A percentile compares a stretch with the other conserved stretches of the same genome.
phyloP scores from a whole-genome alignment of 148 eudicot species.

The Silene conica region DNA sequence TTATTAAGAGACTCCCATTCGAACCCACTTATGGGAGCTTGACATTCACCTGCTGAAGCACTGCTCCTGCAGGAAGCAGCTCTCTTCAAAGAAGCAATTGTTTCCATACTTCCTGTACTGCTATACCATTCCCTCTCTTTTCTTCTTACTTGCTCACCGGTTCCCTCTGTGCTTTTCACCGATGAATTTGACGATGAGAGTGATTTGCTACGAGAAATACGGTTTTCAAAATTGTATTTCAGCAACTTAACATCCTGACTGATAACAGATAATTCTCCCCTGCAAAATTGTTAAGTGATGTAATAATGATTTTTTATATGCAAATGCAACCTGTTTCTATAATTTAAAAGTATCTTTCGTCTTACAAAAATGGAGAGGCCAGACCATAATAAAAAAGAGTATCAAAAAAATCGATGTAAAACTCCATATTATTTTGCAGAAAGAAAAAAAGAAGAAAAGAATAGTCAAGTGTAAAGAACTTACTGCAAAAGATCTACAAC shows the following conservation, averaged over 20 bases:
- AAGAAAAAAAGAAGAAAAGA: neutral
- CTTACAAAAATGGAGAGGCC: neutral
- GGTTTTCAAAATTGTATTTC: slow-evolving; percentile 59
- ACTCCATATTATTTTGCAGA: neutral
- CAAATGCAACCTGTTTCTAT: neutral
- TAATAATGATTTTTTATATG: neutral
- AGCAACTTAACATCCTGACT: slow-evolving; percentile 69
- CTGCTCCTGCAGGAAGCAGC: neutral
- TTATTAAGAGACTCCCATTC: slow-evolving; percentile 21
- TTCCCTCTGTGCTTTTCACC: slow-evolving; percentile 8
- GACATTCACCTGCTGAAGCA: slow-evolving; percentile 22
- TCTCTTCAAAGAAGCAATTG: neutral
- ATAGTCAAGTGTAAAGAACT: slow-evolving; percentile 23
- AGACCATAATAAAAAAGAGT: neutral
- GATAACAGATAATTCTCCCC: slow-evolving; percentile 86
- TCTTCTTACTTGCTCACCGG: neutral
- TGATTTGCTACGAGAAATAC: slow-evolving; percentile 46
- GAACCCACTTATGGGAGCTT: slow-evolving; percentile 16
- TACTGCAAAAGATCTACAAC: slow-evolving; percentile 70
- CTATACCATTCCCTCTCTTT: neutral
- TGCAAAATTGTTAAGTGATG: slow-evolving; percentile 23
- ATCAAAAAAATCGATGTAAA: neutral
- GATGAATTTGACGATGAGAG: slow-evolving; percentile 45
- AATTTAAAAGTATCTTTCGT: neutral
- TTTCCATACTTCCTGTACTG: neutral